phyloP scores from a whole-genome alignment of 371 early-diverging fungal genomes.

The Capillidium heterosporum region DNA sequence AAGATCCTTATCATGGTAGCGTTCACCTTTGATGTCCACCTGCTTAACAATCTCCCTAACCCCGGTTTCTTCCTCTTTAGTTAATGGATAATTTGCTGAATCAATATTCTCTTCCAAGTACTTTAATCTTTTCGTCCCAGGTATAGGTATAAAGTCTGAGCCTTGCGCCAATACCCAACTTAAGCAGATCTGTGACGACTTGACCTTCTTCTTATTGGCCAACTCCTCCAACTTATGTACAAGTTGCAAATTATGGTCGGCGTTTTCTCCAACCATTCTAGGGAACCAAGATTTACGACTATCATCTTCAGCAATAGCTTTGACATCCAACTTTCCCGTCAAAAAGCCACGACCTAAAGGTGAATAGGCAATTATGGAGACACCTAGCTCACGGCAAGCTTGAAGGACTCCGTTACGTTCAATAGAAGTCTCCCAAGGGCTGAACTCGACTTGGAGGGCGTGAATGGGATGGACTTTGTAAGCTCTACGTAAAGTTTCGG shows the following conservation, averaged over 20 bases:
- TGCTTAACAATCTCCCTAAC: no score
- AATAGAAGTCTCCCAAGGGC: constrained; percentile 8
- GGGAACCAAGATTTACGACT: constrained; percentile 19
- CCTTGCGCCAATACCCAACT: constrained; percentile 33
- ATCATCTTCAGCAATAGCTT: constrained; percentile 13
- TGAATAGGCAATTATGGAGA: constrained; percentile 29
- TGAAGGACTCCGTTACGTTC: background rate
- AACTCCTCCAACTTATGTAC: constrained; percentile 22
- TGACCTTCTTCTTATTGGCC: constrained; percentile 20
- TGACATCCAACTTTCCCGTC: constrained; percentile 17
- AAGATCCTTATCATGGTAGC: no score
- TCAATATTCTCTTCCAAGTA: no score
- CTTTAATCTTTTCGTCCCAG: constrained; percentile 19
- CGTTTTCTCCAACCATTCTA: constrained; percentile 25
- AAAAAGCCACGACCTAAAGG: constrained; percentile 40
- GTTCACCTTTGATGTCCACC: no score
- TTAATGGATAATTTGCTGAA: no score
- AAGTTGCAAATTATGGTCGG: constrained; percentile 28
- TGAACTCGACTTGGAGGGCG: constrained; percentile 17
- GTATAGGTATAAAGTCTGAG: constrained; percentile 5
- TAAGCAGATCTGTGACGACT: constrained; percentile 23
- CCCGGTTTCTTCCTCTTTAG: no score
- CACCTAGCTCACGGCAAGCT: constrained; percentile 27
- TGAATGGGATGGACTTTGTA: background rate
- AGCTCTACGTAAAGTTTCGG: background rate